phyloP scores from a whole-genome alignment of 1,284 basidiomycete species.

The Coriolopsis trogii region DNA sequence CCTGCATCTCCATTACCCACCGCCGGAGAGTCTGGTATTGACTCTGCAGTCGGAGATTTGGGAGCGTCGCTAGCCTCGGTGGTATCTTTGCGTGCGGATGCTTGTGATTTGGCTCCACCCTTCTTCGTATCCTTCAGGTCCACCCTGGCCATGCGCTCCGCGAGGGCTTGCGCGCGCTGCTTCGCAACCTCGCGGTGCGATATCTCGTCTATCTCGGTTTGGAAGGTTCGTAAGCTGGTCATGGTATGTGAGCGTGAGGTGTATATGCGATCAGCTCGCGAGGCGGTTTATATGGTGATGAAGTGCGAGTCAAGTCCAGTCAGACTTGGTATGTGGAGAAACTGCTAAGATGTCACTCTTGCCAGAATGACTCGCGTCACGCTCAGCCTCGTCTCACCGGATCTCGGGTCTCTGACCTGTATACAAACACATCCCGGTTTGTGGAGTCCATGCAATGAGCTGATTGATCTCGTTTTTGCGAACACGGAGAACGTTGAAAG shows the following conservation, averaged over 20 bases:
- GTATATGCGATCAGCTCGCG: conserved; percentile 17
- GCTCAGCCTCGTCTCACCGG: conserved; percentile 4
- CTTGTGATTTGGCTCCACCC: conserved; percentile 27
- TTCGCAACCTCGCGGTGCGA: conserved; percentile 63
- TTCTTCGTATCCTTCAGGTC: conserved; percentile 45
- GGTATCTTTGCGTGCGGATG: conserved; percentile 24
- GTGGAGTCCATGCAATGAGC: too few species aligned
- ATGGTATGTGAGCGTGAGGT: conserved; percentile 38
- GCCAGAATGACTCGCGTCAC: conserved; percentile 23
- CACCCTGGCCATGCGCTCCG: conserved; percentile 33
- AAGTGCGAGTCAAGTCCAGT: conserved; percentile 26
- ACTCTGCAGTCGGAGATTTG: conserved; percentile 16
- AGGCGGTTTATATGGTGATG: too few species aligned
- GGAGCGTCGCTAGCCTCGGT: conserved; percentile 8
- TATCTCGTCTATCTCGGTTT: conserved; percentile 76
- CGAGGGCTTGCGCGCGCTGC: conserved; percentile 49
- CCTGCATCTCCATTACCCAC: conserved; percentile 26
- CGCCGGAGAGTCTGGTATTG: conserved; percentile 11
- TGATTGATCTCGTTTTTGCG: too few species aligned
- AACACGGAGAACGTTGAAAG: too few species aligned
- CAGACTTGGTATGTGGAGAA: conserved; percentile 9
- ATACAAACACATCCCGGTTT: too few species aligned
- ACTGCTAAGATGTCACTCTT: conserved; percentile 16
- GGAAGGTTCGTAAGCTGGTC: conserved; percentile 70
- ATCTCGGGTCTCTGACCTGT: too few species aligned